A percentile compares a stretch with the other conserved stretches of the same genome.
phyloP scores from a whole-genome alignment of 2,329 filamentous ascomycete species.

The Colletotrichum australisinense region DNA sequence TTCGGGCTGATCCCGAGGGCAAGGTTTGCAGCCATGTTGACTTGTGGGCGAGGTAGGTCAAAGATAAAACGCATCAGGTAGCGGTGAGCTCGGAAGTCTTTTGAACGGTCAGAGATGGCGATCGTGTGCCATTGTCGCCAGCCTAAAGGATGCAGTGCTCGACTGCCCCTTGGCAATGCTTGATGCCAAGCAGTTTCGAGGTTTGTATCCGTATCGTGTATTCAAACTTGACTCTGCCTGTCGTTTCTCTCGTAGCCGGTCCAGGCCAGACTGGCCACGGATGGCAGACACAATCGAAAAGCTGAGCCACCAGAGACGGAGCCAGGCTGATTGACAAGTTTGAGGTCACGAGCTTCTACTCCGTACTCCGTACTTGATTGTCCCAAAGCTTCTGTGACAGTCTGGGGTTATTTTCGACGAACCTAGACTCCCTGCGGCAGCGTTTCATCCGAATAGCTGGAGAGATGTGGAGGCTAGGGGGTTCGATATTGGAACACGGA shows the following conservation, averaged over 20 bases:
- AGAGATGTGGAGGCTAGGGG: constrained; percentile 11
- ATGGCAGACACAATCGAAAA: background rate
- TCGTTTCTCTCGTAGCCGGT: constrained; percentile 4
- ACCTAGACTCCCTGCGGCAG: constrained; percentile 26
- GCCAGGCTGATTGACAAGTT: constrained; percentile 12
- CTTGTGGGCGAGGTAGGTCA: background rate
- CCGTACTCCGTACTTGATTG: background rate
- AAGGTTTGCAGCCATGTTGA: background rate
- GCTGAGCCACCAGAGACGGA: constrained; percentile 5
- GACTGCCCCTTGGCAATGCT: constrained; percentile 10
- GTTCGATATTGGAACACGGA: background rate
- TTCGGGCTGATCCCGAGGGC: background rate
- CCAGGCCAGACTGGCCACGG: background rate
- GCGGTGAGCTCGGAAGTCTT: constrained; percentile 1
- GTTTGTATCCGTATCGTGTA: constrained; percentile 4
- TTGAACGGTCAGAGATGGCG: background rate
- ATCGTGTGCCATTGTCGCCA: background rate
- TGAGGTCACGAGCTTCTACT: constrained; percentile 8
- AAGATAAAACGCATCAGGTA: constrained; percentile 4
- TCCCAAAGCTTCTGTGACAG: constrained; percentile 17
- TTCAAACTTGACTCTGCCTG: constrained; percentile 12
- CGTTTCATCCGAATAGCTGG: constrained; percentile 35
- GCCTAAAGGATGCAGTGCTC: constrained; percentile 6
- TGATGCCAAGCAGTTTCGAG: constrained; percentile 11
- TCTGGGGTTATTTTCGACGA: constrained; percentile 15